Evolutionary conservation across 2,329 filamentous ascomycete species (phyloP).

Genomic region (Emergomyces pasteurianus): DNA sequence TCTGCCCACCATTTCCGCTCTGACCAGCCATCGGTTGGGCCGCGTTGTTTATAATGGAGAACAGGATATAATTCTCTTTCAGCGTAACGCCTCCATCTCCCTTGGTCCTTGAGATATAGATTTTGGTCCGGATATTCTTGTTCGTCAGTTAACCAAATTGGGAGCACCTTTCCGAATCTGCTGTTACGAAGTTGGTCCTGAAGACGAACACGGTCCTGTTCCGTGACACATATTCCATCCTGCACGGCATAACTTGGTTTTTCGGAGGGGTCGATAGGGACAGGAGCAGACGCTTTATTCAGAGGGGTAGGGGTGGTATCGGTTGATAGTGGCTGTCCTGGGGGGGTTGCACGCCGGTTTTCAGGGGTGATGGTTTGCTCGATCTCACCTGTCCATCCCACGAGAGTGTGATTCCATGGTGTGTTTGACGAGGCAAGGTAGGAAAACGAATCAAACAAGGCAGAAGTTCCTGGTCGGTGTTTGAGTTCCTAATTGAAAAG

Average conservation of each 20-base stretch:
- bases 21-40: constrained; percentile 70
- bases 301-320: constrained; percentile 34
- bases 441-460: constrained; percentile 81
- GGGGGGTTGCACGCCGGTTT: constrained; percentile 6
- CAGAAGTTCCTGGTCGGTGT: constrained; percentile 73
- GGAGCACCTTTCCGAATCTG: constrained; percentile 65
- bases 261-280: constrained; percentile 48
- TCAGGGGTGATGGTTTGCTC: constrained; percentile 30
- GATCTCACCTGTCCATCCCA: constrained; percentile 92
- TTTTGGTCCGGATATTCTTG: constrained; percentile 55
- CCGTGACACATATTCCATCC: constrained; percentile 60
- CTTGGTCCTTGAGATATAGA: constrained; percentile 67
- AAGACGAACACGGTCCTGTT: constrained; percentile 57
- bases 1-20: constrained; percentile 81
- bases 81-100: constrained; percentile 77
- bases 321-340: constrained; percentile 7
- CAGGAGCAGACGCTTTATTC: constrained; percentile 66
- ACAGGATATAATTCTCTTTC: constrained; percentile 86
- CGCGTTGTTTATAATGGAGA: constrained; percentile 93
- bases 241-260: constrained; percentile 43
- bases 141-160: constrained; percentile 81
- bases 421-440: constrained; percentile 74
- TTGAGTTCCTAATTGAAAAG: constrained; percentile 50
- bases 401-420: constrained; percentile 82
- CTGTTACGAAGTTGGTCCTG: constrained; percentile 63